phyloP scores from a whole-genome alignment of 2,329 filamentous ascomycete species.

The Fusarium subglutinans region DNA sequence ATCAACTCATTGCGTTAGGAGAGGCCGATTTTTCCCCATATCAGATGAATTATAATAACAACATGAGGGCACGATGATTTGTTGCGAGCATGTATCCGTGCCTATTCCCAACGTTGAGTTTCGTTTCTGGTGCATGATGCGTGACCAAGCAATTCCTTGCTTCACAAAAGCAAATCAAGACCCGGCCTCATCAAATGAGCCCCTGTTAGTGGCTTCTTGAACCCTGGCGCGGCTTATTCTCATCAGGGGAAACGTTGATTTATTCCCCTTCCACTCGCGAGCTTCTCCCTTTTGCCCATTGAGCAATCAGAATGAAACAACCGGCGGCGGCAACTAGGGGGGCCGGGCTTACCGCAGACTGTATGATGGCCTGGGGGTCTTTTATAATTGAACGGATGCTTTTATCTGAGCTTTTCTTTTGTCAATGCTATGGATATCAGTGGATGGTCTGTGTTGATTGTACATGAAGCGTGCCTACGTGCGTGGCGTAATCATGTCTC shows the following conservation, averaged over 20 bases:
- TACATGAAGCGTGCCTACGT: constrained; percentile 19
- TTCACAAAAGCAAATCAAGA: constrained; percentile 23
- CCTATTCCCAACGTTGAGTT: not conserved
- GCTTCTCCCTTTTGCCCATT: constrained; percentile 18
- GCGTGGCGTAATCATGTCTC: constrained; percentile 24
- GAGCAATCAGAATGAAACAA: constrained; percentile 41
- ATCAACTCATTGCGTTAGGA: constrained; percentile 37
- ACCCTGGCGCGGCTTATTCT: constrained; percentile 23
- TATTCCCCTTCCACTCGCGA: constrained; percentile 20
- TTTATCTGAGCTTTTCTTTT: constrained; percentile 9
- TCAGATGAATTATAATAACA: constrained; percentile 9
- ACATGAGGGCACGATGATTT: not conserved
- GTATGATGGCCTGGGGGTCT: not conserved
- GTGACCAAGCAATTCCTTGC: constrained; percentile 3
- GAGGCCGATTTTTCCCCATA: constrained; percentile 23
- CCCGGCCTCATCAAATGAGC: constrained; percentile 14
- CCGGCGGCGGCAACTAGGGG: constrained; percentile 33
- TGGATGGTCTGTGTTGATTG: constrained; percentile 10
- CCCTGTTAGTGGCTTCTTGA: constrained; percentile 15
- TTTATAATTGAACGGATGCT: not conserved
- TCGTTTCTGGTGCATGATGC: not conserved
- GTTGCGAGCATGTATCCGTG: not conserved
- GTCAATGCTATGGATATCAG: not conserved
- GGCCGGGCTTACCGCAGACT: not conserved
- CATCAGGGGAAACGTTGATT: constrained; percentile 25